Base-by-base conservation (phyloP, 441 rosid genomes). In the Capsella rubella region DNA sequence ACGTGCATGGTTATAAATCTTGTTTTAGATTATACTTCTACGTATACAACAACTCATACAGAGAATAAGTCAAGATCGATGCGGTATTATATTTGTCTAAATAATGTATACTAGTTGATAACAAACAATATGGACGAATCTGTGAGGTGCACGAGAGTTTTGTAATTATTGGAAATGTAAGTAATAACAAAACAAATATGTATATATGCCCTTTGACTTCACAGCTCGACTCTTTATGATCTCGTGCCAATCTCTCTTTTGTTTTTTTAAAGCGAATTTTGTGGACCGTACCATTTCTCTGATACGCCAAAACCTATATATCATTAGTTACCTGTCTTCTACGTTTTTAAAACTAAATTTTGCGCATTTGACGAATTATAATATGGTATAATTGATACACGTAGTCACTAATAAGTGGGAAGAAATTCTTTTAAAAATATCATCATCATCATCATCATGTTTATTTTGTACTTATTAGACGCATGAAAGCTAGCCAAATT, bases 101-200 rank as follows among this genome's bases (percentile, higher is more conserved):
- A 58, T 58, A 21, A 15, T 21, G 57, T 46, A 47, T 8, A 39
- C 37, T 11, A 21, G 25, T 21, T 21, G 37, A 59, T 32, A 40
- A 63, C 40, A 35, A 56, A 10, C 13, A 39, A 10, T 47, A 49
- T 47, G n/a, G 40, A 70, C 71, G 46, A 76, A 76, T 47, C 40
- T 70, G 54, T 47, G 57, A 76, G 71, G 62, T 76, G 67, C 80
- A 77, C 72, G 72, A 51, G 76, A 71, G 28, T 77, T 77, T 71
- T 76, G 80, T 76, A 71, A 57, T 71, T 77, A 57, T 71, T 77
- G 56, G 63, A 64, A 32, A 27, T 54, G 74, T 28, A 70, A 69
- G 25, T 69, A 55, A 56, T 56, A 56, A 71, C 55, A 70, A 70
- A 76, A 55, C 55, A 70, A 70, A 76, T 37, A 28, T 40, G 47